These are phyloP conservation scores for Verticillium alfalfae DNA, from an alignment of 2,329 filamentous ascomycete genomes.

Conservation along the genomic window DNA sequence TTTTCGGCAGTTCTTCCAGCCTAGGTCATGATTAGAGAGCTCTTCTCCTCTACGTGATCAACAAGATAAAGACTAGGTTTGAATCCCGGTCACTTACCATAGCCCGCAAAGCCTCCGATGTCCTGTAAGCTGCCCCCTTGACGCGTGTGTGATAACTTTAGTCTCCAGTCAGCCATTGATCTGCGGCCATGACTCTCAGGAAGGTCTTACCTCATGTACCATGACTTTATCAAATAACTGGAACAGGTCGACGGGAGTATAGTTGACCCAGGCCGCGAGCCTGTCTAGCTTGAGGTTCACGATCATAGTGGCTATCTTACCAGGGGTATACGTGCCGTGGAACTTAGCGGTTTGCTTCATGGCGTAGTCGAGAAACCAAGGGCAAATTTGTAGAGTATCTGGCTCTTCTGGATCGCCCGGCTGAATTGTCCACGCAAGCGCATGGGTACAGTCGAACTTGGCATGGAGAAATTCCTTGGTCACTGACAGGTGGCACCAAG, in stretches of 20 bases:
- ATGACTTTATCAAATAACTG: constrained; percentile 1
- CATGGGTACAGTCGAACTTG: constrained; percentile 2
- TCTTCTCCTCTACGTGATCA: too few relatives aligned
- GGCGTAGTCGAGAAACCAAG: constrained; percentile 2
- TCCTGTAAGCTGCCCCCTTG: neutral
- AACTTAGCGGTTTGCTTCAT: constrained; percentile 1
- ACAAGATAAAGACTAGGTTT: too few relatives aligned
- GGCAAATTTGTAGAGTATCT: constrained; percentile 1
- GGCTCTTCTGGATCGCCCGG: neutral
- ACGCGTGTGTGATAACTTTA: too few relatives aligned
- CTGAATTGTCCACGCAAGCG: constrained; percentile 1
- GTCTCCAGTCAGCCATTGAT: too few relatives aligned
- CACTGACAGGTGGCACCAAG: neutral
- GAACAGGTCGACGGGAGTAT: constrained; percentile 1
- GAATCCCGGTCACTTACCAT: neutral
- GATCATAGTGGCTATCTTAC: constrained; percentile 1
- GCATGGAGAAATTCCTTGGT: neutral
- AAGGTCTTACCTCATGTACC: neutral
- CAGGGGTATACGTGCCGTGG: neutral
- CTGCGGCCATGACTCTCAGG: too few relatives aligned
- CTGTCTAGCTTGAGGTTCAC: neutral
- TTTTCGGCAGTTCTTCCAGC: constrained; percentile 1
- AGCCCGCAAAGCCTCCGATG: neutral
- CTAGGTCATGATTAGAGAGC: neutral
- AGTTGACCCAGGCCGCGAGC: neutral